These are phyloP conservation scores for Tolypocladium ovalisporum DNA, from an alignment of 2,329 filamentous ascomycete species.

Conservation along the genomic window DNA sequence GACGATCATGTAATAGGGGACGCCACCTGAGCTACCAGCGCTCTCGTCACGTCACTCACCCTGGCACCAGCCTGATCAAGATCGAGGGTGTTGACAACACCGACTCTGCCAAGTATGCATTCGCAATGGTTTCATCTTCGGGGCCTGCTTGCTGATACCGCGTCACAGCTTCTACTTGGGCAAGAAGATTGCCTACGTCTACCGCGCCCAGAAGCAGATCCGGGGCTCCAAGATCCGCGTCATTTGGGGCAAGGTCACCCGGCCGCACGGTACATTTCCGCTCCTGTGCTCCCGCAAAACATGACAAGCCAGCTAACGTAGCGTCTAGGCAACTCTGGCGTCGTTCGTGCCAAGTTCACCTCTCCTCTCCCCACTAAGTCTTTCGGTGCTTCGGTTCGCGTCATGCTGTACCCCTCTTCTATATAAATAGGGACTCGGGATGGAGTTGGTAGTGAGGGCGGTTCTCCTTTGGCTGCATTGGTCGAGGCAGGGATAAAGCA, in stretches of 20 bases:
- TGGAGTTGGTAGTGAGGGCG: slow-evolving; percentile 53
- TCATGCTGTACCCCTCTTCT: slow-evolving; percentile 97
- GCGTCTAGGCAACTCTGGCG: slow-evolving; percentile 77
- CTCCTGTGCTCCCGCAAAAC: background rate
- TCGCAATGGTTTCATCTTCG: background rate
- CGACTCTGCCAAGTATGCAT: slow-evolving; percentile 70
- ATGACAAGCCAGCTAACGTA: background rate
- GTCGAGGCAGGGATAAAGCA: slow-evolving; percentile 47
- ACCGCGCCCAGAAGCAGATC: slow-evolving; percentile 89
- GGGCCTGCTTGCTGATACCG: slow-evolving; percentile 12
- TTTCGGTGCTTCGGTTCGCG: slow-evolving; percentile 90
- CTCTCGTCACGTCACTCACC: slow-evolving; percentile 83
- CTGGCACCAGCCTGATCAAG: slow-evolving; percentile 90
- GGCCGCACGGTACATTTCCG: slow-evolving; percentile 70
- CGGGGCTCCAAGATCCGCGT: slow-evolving; percentile 97
- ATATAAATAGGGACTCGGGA: slow-evolving; percentile 61
- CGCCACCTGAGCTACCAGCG: slow-evolving; percentile 98
- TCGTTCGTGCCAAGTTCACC: slow-evolving; percentile 95
- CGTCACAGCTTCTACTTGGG: slow-evolving; percentile 75
- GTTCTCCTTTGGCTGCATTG: slow-evolving; percentile 51
- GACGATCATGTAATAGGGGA: slow-evolving; percentile 51
- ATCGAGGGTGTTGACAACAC: slow-evolving; percentile 95
- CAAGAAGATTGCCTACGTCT: slow-evolving; percentile 98
- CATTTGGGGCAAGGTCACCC: slow-evolving; percentile 98
- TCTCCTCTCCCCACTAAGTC: slow-evolving; percentile 92